Percentiles rank a stretch among this genome's conserved stretches.
Conservation (phyloP, 495 filamentous ascomycete species). For the Penicillium maclennaniae region DNA sequence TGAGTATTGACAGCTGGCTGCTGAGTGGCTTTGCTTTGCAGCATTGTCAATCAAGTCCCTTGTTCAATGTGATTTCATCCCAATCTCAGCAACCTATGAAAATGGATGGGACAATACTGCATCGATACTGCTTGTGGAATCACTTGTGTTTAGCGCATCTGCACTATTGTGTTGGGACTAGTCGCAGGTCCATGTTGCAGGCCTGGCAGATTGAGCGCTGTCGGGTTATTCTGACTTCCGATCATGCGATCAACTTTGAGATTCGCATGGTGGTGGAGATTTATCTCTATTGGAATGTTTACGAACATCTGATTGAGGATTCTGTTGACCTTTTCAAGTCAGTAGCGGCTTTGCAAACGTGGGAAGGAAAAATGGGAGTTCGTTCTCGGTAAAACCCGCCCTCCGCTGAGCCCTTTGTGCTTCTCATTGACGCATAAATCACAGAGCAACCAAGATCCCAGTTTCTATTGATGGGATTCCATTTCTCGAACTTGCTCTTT, state of each 20-base stretch:
- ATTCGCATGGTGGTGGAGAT: constrained; percentile 45
- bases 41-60: constrained; percentile 35
- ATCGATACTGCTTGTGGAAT: constrained; percentile 42
- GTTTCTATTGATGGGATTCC: constrained; percentile 46
- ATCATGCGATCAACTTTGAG: constrained; percentile 43
- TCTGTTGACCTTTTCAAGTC: constrained; percentile 31
- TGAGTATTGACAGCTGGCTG: constrained; percentile 48
- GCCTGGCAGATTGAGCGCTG: constrained; percentile 38
- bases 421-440: background rate
- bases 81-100: constrained; percentile 8
- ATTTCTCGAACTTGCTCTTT: constrained; percentile 42
- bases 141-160: constrained; percentile 45
- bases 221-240: constrained; percentile 31
- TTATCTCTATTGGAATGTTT: constrained; percentile 44
- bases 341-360: constrained; percentile 31
- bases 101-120: constrained; percentile 16
- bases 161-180: constrained; percentile 46
- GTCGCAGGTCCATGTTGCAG: constrained; percentile 35
- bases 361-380: constrained; percentile 40
- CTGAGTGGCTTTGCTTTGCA: constrained; percentile 45
- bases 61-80: constrained; percentile 27
- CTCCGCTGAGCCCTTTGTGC: background rate
- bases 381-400: constrained; percentile 30
- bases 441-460: constrained; percentile 46
- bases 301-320: constrained; percentile 24